phyloP scores from a whole-genome alignment of 169 alveolate genomes.

The Plasmodium ovale region DNA sequence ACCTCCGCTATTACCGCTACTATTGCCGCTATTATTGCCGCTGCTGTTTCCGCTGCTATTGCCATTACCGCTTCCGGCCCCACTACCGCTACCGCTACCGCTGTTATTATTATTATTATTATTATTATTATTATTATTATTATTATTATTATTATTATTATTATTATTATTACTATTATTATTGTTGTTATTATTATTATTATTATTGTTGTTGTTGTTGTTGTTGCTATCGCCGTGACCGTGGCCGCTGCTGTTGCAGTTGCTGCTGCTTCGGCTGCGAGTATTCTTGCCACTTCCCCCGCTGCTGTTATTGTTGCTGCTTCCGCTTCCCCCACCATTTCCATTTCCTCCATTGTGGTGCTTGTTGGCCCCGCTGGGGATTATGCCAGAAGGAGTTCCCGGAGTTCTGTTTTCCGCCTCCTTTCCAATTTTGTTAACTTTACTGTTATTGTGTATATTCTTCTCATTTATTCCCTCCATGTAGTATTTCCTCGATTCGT shows the following conservation, averaged over 20 bases:
- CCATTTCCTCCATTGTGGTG: background rate
- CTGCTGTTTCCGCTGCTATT: background rate
- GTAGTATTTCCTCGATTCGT: constrained; percentile 20
- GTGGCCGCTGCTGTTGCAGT: background rate
- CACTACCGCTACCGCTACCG: background rate
- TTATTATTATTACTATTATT: constrained; percentile 6
- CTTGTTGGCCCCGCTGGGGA: background rate
- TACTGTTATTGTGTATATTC: background rate
- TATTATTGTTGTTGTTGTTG: background rate
- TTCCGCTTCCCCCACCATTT: background rate
- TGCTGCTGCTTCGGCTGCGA: background rate
- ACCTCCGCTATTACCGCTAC: background rate
- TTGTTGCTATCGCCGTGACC: background rate
- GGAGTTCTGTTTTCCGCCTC: constrained; percentile 7
- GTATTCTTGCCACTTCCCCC: background rate
- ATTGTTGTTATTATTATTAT: constrained; percentile 1
- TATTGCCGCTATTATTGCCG: background rate
- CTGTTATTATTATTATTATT: constrained; percentile 9
- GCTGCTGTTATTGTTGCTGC: background rate
- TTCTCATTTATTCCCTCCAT: constrained; percentile 16
- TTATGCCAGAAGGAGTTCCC: background rate
- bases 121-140: background rate
- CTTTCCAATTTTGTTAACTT: background rate
- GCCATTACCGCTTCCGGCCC: background rate
- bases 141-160: constrained; percentile 10